Percentiles rank a stretch among this genome's conserved stretches.
Evolutionary conservation across 192 early-diverging fungal genomes (phyloP).

Genomic region (Allomyces macrogynus): DNA sequence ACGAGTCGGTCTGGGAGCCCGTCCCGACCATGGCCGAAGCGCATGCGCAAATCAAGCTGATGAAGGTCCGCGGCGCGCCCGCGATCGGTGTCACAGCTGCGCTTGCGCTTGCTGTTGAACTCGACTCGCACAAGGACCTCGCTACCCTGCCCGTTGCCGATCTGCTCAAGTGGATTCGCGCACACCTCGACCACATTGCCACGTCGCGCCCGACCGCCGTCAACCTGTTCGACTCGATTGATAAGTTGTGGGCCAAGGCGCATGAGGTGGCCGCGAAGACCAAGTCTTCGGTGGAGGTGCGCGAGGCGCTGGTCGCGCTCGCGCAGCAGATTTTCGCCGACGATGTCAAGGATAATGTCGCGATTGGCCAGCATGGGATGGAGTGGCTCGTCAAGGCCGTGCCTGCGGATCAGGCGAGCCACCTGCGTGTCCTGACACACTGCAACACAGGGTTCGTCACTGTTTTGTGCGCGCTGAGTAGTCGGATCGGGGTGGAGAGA

Average conservation of each 20-base stretch:
- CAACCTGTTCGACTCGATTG: slow-evolving; percentile 78
- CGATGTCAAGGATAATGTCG: slow-evolving; percentile 72
- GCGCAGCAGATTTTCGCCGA: slow-evolving; percentile 66
- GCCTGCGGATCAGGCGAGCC: slow-evolving; percentile 13
- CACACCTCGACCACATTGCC: slow-evolving; percentile 51
- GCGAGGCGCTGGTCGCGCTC: slow-evolving; percentile 38
- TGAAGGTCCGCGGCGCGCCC: slow-evolving; percentile 84
- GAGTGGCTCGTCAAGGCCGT: slow-evolving; percentile 40
- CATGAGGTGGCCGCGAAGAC: slow-evolving; percentile 4
- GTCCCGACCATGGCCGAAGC: slow-evolving; percentile 42
- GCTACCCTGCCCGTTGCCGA: slow-evolving; percentile 11
- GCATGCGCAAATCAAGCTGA: slow-evolving; percentile 71
- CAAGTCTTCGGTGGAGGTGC: slow-evolving; percentile 15
- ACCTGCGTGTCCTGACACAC: slow-evolving; percentile 61
- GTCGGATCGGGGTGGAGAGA: background rate
- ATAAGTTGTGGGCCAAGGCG: slow-evolving; percentile 21
- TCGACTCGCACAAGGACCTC: slow-evolving; percentile 11
- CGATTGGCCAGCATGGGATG: slow-evolving; percentile 63
- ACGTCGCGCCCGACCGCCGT: slow-evolving; percentile 91
- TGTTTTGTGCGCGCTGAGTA: background rate
- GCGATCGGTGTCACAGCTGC: slow-evolving; percentile 96
- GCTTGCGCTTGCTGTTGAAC: slow-evolving; percentile 67
- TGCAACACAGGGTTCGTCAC: slow-evolving; percentile 68
- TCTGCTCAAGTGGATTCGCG: slow-evolving; percentile 27
- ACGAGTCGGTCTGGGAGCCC: slow-evolving; percentile 51